Conservation (phyloP, 2,329 filamentous ascomycete genomes). For the Metarhizium sp. region DNA sequence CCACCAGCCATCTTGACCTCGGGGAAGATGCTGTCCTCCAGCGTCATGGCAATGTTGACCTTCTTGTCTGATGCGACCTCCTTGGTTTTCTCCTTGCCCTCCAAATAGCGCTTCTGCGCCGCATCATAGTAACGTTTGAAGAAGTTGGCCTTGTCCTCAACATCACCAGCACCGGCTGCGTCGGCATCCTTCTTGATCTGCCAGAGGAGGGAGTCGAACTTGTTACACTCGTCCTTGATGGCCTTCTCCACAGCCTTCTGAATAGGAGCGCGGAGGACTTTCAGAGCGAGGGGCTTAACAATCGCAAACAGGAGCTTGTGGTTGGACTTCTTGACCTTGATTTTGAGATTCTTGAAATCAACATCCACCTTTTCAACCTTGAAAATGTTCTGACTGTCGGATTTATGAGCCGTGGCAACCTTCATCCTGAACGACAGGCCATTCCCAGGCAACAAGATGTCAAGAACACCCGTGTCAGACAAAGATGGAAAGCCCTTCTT, state of each 20-base stretch:
- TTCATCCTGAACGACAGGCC: constrained; percentile 90
- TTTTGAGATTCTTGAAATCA: constrained; percentile 68
- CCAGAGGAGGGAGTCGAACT: constrained; percentile 64
- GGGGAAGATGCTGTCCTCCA: constrained; percentile 84
- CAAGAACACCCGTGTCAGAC: constrained; percentile 79
- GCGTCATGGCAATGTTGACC: constrained; percentile 46
- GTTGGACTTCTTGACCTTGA: constrained; percentile 90
- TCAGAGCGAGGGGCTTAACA: constrained; percentile 81
- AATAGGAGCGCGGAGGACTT: constrained; percentile 72
- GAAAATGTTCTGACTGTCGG: constrained; percentile 76
- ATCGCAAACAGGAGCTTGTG: constrained; percentile 85
- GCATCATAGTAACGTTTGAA: constrained; percentile 78
- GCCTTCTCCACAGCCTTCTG: constrained; percentile 84
- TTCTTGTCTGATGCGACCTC: constrained; percentile 54
- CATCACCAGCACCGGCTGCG: constrained; percentile 55
- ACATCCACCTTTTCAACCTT: constrained; percentile 87
- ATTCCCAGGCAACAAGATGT: constrained; percentile 77
- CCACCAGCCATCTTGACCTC: constrained; percentile 71
- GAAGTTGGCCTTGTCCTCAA: constrained; percentile 68
- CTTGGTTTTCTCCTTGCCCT: constrained; percentile 71
- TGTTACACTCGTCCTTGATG: constrained; percentile 72
- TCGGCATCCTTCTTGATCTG: constrained; percentile 78
- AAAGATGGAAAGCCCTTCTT: constrained; percentile 88
- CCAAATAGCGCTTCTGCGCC: constrained; percentile 60
- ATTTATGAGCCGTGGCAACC: constrained; percentile 69